phyloP scores from a whole-genome alignment of 371 early-diverging fungal genomes.

The Mortierella sp. region DNA sequence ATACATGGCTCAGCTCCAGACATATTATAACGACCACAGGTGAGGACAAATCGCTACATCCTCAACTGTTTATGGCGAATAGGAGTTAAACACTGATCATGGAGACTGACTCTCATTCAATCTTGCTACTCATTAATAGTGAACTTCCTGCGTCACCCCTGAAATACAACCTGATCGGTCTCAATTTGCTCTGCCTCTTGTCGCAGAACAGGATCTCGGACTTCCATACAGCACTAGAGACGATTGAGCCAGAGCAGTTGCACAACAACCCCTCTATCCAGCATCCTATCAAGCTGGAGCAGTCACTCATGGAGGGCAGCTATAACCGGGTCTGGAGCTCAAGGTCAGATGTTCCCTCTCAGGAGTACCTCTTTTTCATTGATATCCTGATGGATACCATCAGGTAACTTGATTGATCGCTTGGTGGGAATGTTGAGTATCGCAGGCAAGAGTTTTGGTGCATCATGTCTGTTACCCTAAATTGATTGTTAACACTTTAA shows the following conservation, averaged over 20 bases:
- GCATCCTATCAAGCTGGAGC: conserved; percentile 92
- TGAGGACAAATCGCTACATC: conserved; percentile 40
- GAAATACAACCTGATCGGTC: conserved; percentile 90
- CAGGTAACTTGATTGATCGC: conserved; percentile 64
- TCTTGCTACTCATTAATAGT: conserved; percentile 28
- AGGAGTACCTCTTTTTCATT: conserved; percentile 92
- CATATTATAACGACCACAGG: conserved; percentile 90
- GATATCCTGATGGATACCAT: conserved; percentile 94
- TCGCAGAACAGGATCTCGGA: conserved; percentile 95
- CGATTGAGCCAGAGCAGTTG: conserved; percentile 86
- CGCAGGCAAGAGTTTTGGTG: not conserved
- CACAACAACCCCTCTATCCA: conserved; percentile 85
- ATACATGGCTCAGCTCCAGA: conserved; percentile 92
- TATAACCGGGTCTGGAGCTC: conserved; percentile 96
- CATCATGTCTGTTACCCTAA: too few relatives aligned
- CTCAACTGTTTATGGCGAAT: not conserved
- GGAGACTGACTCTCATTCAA: not conserved
- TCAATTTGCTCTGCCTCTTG: conserved; percentile 92
- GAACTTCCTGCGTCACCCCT: conserved; percentile 81
- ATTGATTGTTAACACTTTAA: not conserved
- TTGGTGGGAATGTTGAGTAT: not conserved
- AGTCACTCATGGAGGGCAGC: conserved; percentile 96
- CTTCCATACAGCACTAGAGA: conserved; percentile 95
- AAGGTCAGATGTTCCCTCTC: conserved; percentile 86
- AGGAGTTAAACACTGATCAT: not conserved